Base-by-base conservation (phyloP, 768 basidiomycete species). In the Suillus subluteus region DNA sequence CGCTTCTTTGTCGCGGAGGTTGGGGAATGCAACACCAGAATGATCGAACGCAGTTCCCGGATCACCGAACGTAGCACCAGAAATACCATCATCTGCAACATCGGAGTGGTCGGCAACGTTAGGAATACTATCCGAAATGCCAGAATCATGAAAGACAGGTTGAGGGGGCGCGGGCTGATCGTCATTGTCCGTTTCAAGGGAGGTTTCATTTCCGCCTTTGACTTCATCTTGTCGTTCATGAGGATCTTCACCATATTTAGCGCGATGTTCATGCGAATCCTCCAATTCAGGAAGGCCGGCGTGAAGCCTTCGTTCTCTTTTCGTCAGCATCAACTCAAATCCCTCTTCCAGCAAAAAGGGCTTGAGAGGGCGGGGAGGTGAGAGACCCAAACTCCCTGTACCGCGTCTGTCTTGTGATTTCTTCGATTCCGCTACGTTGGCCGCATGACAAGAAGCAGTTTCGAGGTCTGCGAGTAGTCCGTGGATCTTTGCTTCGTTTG, bases 261-360 rank as follows among this genome's bases (percentile, higher is more conserved):
- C 26, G 13, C 18, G 26, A 61, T 61, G 6, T 30, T 61, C 62
- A 12, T 62, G 9, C 7, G 7, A 7, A 62, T 63, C 56, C 56
- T 56, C 32, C 13, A 61, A 63, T 63, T 63, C 62, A 62, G 58
- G 15, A 43, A 61, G 59, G 41, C 68, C 65, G 3, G 69, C 70
- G 18, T 55, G 67, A 58, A 58, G 72, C 23, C 48, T 55, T 32
- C 73, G 74, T 62, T 77, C 76, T 59, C 68, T 68, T 1, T 62
- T 70, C 16, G 75, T 78, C 62, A 77, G 70, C 18, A 77, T 44
- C 23, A 74, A 72, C 11, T 71, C 74, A 9, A 72, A 6, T 3
- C 18, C 59, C 41, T 61, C 40, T 18, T 30, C 40, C 41, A 43
- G 26, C 18, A 30, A 26, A 7, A 4, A 61, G 18, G 59, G 26